Evolutionary conservation across 2,329 filamentous ascomycete species (phyloP).

Genomic region (Botryotinia narcissicola): DNA sequence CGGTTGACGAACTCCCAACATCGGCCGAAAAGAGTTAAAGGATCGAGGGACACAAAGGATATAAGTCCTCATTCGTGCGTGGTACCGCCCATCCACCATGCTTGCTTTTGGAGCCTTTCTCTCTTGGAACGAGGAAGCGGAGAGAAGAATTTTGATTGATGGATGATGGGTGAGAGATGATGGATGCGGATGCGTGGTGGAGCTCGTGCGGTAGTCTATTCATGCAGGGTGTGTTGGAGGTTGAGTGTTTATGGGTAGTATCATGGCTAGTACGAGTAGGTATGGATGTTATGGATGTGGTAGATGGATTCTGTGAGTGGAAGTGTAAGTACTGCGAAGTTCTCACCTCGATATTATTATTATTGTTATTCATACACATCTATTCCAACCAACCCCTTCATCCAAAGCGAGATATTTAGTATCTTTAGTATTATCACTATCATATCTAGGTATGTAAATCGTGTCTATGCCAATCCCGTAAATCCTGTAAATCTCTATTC

Average conservation of each 20-base stretch:
- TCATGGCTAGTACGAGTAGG: not conserved
- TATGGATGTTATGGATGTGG: not conserved
- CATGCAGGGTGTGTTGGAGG: constrained; percentile 6
- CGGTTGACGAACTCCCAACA: not conserved
- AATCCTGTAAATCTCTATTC: not conserved
- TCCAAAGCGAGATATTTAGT: not conserved
- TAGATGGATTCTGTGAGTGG: not conserved
- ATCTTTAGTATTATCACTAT: not conserved
- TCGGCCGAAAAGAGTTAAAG: not conserved
- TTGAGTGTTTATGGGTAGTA: not conserved
- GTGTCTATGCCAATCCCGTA: not conserved
- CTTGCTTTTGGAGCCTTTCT: not conserved
- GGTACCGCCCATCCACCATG: constrained; percentile 1
- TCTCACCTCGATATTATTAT: not conserved
- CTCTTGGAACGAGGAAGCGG: not conserved
- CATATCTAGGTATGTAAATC: not conserved
- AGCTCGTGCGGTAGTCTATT: not conserved
- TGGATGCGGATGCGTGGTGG: not conserved
- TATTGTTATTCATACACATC: too few relatives aligned
- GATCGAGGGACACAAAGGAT: not conserved
- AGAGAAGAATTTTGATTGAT: not conserved
- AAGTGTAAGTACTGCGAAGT: not conserved
- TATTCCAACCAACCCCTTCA: not conserved
- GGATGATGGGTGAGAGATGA: not conserved
- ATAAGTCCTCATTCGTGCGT: not conserved